Evolutionary conservation across 345 rosid species (phyloP), one percentile per base, ranked within the genome.

Genomic region (Salix suchowensis): DNA sequence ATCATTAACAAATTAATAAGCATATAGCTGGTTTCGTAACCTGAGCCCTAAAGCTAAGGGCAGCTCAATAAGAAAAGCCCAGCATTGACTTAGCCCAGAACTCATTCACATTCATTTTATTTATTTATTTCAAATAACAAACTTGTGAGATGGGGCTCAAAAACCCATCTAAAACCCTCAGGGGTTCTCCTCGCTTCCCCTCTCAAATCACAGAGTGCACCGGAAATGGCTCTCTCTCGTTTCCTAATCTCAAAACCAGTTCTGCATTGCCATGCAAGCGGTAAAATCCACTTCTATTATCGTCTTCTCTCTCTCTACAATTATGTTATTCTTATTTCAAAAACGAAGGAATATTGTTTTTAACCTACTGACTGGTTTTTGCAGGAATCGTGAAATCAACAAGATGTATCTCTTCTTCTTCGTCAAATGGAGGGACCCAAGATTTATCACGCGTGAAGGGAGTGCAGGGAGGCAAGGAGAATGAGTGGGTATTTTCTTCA

Each of bases 211-310:
- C 67, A 12, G 19, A 5, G 73, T 1, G 67, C 23, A 15, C 73
- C 28, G 46, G 24, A 65, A 55, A 81, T 83, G 88, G 74, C 83
- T 24, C 71, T 81, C n/a, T 77, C 78, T 66, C 81, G 80, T 73
- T 75, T 85, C 19, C 81, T 83, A 23, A 75, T 72, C 19, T 78
- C 78, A 68, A 85, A 70, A 68, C 62, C 60, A 55, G 65, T 30
- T 21, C 61, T 44, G 7, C 78, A 65, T 81, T 76, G 71, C 76
- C 76, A 16, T 54, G 65, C 4, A 10, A 76, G 65, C 74, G 85
- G 88, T 85, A 75, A 78, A 34, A 48, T 28, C 42, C 23, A 28
- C 23, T 42, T 42, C 58, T 4, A 13, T 44, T 13, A 44, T 13
- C 50, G 16, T 3, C 4, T 44, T 44, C 14, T 44, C 50, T 44